Evolutionary conservation across 495 filamentous ascomycete genomes (phyloP).

Genomic region (Darksidea phi): DNA sequence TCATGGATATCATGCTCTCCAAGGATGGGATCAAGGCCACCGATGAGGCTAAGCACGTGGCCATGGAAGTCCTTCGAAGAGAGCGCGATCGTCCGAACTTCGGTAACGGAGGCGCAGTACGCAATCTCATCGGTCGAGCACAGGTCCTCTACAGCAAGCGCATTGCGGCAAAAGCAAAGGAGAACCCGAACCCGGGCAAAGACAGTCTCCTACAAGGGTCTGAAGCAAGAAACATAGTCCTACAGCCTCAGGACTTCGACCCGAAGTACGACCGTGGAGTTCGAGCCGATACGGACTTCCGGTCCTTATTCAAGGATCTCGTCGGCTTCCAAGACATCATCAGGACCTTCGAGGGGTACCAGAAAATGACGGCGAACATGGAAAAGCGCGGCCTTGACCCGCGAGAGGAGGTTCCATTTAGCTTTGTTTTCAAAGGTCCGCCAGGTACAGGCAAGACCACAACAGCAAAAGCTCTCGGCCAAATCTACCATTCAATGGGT

Average conservation of each 20-base stretch:
- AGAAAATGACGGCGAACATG: slow-evolving; percentile 6
- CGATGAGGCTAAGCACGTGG: slow-evolving; percentile 14
- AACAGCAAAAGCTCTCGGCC: slow-evolving; percentile 5
- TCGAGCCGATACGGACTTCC: background rate
- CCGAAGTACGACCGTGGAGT: background rate
- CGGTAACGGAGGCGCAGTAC: slow-evolving; percentile 18
- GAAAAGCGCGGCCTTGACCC: slow-evolving; percentile 9
- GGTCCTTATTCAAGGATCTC: background rate
- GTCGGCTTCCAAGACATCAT: slow-evolving; percentile 3
- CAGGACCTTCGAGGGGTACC: slow-evolving; percentile 2
- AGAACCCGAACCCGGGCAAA: no score
- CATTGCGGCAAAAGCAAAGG: no score
- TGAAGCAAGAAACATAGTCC: background rate
- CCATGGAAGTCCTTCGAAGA: slow-evolving; percentile 2
- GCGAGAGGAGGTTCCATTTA: slow-evolving; percentile 8
- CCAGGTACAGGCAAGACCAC: slow-evolving; percentile 29
- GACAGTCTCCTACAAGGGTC: background rate
- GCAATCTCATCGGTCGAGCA: slow-evolving; percentile 17
- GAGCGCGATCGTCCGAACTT: slow-evolving; percentile 7
- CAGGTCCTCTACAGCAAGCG: background rate
- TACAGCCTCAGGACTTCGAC: slow-evolving; percentile 11
- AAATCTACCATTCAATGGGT: slow-evolving; percentile 48
- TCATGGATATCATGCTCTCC: slow-evolving; percentile 14
- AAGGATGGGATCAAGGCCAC: slow-evolving; percentile 8
- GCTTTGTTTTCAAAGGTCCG: slow-evolving; percentile 26